Conservation (phyloP, 768 basidiomycete genomes). For the Pholiota microspora region DNA sequence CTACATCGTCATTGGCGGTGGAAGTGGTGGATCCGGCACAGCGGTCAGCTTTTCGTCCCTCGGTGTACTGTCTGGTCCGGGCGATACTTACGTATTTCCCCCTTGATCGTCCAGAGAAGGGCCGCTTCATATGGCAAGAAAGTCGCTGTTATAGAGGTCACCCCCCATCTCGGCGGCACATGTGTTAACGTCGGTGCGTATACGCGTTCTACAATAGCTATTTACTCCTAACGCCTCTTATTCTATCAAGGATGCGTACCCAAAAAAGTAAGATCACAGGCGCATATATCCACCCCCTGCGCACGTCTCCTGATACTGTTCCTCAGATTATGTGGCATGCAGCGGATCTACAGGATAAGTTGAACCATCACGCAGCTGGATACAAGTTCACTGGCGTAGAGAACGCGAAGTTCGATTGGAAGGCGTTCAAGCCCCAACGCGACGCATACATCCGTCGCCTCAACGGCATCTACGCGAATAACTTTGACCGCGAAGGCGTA, state of each 20-base stretch:
- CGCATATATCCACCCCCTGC: not conserved
- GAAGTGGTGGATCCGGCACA: constrained; percentile 88
- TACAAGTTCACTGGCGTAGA: constrained; percentile 68
- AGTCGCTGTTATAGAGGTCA: constrained; percentile 84
- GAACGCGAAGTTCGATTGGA: constrained; percentile 80
- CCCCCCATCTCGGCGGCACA: constrained; percentile 81
- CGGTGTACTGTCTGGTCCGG: too few relatives aligned
- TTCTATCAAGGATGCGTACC: constrained; percentile 80
- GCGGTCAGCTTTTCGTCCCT: constrained; percentile 52
- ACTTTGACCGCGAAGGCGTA: constrained; percentile 84
- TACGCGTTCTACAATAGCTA: not conserved
- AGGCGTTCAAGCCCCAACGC: constrained; percentile 85
- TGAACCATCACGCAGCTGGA: constrained; percentile 69
- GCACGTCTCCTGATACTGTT: not conserved
- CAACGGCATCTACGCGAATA: constrained; percentile 89
- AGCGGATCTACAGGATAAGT: constrained; percentile 83
- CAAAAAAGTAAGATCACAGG: constrained; percentile 67
- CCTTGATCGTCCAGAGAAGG: constrained; percentile 59
- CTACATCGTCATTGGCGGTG: constrained; percentile 87
- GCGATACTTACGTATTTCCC: not conserved
- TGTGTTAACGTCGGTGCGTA: constrained; percentile 95
- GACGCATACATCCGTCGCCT: constrained; percentile 92
- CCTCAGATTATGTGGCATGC: constrained; percentile 96
- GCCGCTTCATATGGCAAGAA: constrained; percentile 92
- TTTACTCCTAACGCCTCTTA: not conserved